Conservation (phyloP, 2,329 filamentous ascomycete genomes). For the Fusarium clavum region DNA sequence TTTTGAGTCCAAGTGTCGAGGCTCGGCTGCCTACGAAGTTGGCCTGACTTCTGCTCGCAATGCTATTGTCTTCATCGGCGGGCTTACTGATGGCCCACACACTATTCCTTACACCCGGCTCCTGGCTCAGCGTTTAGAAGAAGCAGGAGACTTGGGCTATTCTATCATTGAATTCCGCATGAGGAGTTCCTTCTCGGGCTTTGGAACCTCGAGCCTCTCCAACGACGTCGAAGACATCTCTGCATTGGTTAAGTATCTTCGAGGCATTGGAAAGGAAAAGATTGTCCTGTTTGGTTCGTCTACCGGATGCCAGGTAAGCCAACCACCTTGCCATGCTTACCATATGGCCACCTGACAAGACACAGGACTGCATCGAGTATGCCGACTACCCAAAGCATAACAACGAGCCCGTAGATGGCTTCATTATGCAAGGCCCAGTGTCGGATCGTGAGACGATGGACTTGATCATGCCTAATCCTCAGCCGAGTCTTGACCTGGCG, state of each 20-base stretch:
- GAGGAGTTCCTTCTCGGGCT: slow-evolving; percentile 65
- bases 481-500: slow-evolving; percentile 61
- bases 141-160: slow-evolving; percentile 55
- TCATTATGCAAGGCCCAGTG: slow-evolving; percentile 83
- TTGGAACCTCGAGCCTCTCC: slow-evolving; percentile 61
- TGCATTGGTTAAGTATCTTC: slow-evolving; percentile 65
- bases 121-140: slow-evolving; percentile 59
- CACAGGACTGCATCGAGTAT: slow-evolving; percentile 68
- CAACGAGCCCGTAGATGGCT: slow-evolving; percentile 73
- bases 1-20: slow-evolving; percentile 55
- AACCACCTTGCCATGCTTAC: background rate
- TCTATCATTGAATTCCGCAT: slow-evolving; percentile 69
- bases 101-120: slow-evolving; percentile 68
- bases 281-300: slow-evolving; percentile 70
- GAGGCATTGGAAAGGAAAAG: slow-evolving; percentile 61
- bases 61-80: slow-evolving; percentile 76
- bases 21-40: slow-evolving; percentile 61
- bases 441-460: slow-evolving; percentile 77
- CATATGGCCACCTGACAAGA: background rate
- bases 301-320: slow-evolving; percentile 65
- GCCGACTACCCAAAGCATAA: slow-evolving; percentile 56
- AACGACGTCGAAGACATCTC: slow-evolving; percentile 67
- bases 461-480: slow-evolving; percentile 59
- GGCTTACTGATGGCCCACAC: slow-evolving; percentile 76
- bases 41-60: slow-evolving; percentile 60